These are phyloP conservation scores for Catenaria anguillulae DNA, from an alignment of 371 early-diverging fungal species.

Conservation along the genomic window DNA sequence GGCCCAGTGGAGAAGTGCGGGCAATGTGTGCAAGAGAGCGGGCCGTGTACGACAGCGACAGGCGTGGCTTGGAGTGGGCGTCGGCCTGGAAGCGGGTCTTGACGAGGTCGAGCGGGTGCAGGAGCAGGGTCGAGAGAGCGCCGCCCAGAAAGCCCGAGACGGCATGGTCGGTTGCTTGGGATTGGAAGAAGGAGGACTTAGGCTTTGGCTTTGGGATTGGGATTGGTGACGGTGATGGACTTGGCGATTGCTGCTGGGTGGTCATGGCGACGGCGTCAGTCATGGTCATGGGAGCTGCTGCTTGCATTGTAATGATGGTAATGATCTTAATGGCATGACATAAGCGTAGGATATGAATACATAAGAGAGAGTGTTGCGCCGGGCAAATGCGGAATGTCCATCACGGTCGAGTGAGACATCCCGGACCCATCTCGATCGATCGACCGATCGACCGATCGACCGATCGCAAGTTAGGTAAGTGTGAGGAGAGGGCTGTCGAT, in stretches of 20 bases:
- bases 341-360: too few species aligned
- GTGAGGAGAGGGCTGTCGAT: too few species aligned
- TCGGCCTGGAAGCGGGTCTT: slow-evolving; percentile 69
- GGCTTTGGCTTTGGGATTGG: background rate
- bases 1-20: slow-evolving; percentile 22
- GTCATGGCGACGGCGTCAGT: too few species aligned
- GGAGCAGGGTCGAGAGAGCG: slow-evolving; percentile 53
- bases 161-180: slow-evolving; percentile 51
- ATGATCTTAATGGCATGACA: too few species aligned
- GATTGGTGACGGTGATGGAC: background rate
- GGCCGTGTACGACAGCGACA: background rate
- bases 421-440: too few species aligned
- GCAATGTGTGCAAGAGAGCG: background rate
- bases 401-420: too few species aligned
- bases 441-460: too few species aligned
- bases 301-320: too few species aligned
- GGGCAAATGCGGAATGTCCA: too few species aligned
- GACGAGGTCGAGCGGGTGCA: slow-evolving; percentile 85
- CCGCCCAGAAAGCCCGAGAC: slow-evolving; percentile 79
- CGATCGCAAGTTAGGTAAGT: too few species aligned
- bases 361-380: too few species aligned
- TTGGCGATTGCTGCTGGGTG: background rate
- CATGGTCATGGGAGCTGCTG: too few species aligned
- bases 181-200: background rate
- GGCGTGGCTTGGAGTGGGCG: background rate